Evolutionary conservation across 1,139 yeast genomes (phyloP).

Genomic region (Yamadazyma sp.): DNA sequence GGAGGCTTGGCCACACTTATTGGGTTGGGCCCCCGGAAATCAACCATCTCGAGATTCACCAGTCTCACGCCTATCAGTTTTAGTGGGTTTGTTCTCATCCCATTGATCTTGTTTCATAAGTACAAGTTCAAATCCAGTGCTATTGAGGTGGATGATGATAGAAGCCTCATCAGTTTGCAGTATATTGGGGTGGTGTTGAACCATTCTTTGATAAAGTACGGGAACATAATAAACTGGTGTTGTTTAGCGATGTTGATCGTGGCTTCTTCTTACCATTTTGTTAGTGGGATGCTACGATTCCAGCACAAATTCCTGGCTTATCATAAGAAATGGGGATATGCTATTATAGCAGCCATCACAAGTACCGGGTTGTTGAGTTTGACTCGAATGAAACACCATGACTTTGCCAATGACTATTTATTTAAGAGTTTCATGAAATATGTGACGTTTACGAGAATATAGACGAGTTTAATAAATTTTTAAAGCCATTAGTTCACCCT

Average conservation of each 20-base stretch:
- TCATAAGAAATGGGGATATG: conserved; percentile 38
- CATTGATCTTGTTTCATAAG: conserved; percentile 49
- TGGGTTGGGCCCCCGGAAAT: conserved; percentile 53
- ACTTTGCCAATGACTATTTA: conserved; percentile 15
- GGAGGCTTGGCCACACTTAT: conserved; percentile 57
- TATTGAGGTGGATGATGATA: conserved; percentile 58
- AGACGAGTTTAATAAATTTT: background rate
- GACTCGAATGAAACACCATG: conserved; percentile 19
- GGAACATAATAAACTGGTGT: conserved; percentile 21
- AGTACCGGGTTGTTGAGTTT: conserved; percentile 27
- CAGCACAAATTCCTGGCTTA: conserved; percentile 25
- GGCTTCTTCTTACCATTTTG: conserved; percentile 33
- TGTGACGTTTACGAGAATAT: conserved; percentile 10
- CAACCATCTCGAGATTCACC: conserved; percentile 37
- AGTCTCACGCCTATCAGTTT: conserved; percentile 50
- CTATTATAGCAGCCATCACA: conserved; percentile 25
- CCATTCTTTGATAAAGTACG: conserved; percentile 18
- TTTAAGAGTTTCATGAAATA: conserved; percentile 13
- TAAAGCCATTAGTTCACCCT: too few relatives aligned
- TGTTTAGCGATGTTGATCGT: conserved; percentile 23
- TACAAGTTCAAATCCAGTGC: conserved; percentile 53
- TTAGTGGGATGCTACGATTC: conserved; percentile 36
- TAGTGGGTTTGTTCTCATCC: conserved; percentile 57
- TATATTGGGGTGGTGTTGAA: conserved; percentile 49
- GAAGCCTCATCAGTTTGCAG: conserved; percentile 54